Percentiles rank a stretch among this genome's conserved stretches.
Conservation (phyloP, 306 rosid genomes). For the Echinosophora koreensis region DNA sequence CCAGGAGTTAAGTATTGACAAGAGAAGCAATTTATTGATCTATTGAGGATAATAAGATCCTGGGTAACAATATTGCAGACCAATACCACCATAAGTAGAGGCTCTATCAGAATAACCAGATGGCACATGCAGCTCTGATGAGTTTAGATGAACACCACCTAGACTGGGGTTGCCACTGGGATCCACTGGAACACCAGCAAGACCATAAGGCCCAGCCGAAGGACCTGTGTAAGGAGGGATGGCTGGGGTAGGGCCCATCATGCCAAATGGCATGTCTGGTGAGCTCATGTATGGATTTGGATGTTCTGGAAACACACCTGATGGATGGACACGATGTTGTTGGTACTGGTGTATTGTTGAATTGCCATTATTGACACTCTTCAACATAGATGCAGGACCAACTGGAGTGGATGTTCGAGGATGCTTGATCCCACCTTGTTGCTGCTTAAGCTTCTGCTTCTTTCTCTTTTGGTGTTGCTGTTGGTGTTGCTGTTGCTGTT, state of each 20-base stretch:
- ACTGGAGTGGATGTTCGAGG: slow-evolving; percentile 50
- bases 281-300: slow-evolving; percentile 56
- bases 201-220: slow-evolving; percentile 62
- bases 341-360: slow-evolving; percentile 52
- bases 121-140: slow-evolving; percentile 53
- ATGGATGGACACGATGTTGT: slow-evolving; percentile 53
- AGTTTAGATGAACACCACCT: slow-evolving; percentile 59
- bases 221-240: slow-evolving; percentile 58
- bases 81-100: slow-evolving; percentile 57
- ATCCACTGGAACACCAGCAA: slow-evolving; percentile 60
- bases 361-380: slow-evolving; percentile 43
- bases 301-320: slow-evolving; percentile 68
- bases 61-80: slow-evolving; percentile 57
- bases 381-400: slow-evolving; percentile 51
- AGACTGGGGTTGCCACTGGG: slow-evolving; percentile 57
- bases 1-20: slow-evolving; percentile 46
- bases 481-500: slow-evolving; percentile 42
- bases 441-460: slow-evolving; percentile 41
- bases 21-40: slow-evolving; percentile 39
- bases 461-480: slow-evolving; percentile 43
- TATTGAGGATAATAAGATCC: slow-evolving; percentile 68
- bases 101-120: slow-evolving; percentile 59
- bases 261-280: slow-evolving; percentile 57
- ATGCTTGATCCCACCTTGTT: slow-evolving; percentile 62
- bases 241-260: slow-evolving; percentile 56